Percentiles rank a stretch among this genome's conserved stretches.
phyloP scores from a whole-genome alignment of 768 basidiomycete species.

The Termitomyces sp. region DNA sequence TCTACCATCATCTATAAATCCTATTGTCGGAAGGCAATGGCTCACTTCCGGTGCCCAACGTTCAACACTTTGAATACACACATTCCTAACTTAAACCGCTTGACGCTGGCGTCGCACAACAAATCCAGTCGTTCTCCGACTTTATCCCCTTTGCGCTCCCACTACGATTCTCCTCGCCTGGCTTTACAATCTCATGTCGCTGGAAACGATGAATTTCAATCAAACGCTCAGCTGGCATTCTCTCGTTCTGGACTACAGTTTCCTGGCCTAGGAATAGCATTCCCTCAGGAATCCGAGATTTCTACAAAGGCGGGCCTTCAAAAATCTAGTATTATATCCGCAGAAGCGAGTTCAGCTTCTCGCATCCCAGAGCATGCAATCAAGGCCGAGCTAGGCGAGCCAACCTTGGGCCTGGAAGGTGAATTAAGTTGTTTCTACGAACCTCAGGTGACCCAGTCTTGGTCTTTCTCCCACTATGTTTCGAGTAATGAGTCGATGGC shows the following conservation, averaged over 20 bases:
- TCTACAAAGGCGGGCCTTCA: not conserved
- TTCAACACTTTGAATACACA: constrained; percentile 8
- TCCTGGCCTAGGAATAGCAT: constrained; percentile 9
- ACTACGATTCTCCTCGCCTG: constrained; percentile 7
- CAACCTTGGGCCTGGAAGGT: constrained; percentile 10
- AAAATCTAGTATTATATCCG: not conserved
- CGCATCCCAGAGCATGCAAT: not conserved
- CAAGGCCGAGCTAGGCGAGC: constrained; percentile 5
- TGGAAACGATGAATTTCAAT: constrained; percentile 26
- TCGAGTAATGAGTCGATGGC: not conserved
- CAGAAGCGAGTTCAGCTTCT: not conserved
- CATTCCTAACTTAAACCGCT: constrained; percentile 8
- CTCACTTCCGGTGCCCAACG: constrained; percentile 8
- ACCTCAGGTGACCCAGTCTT: constrained; percentile 4
- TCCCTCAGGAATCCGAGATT: constrained; percentile 1
- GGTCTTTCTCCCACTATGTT: constrained; percentile 7
- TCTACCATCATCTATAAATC: not conserved
- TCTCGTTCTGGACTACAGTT: constrained; percentile 20
- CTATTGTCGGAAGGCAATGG: constrained; percentile 5
- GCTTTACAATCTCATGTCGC: constrained; percentile 13
- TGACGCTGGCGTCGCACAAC: constrained; percentile 27
- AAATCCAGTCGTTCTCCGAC: constrained; percentile 17
- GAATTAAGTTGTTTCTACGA: constrained; percentile 10
- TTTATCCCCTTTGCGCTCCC: constrained; percentile 17
- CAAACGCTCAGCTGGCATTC: constrained; percentile 20